Conservation (phyloP, 208 protist genomes). For the Trypanosoma theileri region DNA sequence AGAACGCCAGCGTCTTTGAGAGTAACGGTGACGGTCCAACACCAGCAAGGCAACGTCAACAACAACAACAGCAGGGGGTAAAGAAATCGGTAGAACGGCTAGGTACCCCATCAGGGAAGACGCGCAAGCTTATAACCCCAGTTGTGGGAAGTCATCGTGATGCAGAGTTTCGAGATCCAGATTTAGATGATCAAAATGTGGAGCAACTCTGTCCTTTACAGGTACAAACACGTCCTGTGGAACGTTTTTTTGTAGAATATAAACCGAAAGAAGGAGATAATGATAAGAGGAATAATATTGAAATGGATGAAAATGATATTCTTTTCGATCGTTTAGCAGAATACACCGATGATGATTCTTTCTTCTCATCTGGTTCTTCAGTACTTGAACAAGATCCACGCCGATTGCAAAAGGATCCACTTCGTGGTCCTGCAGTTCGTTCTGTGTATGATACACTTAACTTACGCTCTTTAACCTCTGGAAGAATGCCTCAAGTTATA, state of each 20-base stretch:
- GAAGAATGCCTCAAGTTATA: constrained; percentile 56
- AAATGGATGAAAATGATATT: constrained; percentile 61
- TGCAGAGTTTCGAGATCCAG: neutral
- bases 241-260: constrained; percentile 85
- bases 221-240: constrained; percentile 49
- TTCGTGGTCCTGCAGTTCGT: constrained; percentile 44
- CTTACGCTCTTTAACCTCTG: constrained; percentile 51
- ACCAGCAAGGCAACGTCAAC: neutral
- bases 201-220: constrained; percentile 76
- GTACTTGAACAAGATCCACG: constrained; percentile 64
- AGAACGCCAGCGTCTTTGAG: neutral
- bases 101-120: neutral
- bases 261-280: constrained; percentile 18
- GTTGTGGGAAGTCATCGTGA: neutral
- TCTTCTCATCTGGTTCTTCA: constrained; percentile 71
- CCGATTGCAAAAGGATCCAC: constrained; percentile 48
- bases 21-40: neutral
- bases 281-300: constrained; percentile 14
- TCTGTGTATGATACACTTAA: constrained; percentile 71
- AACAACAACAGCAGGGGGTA: constrained; percentile 19
- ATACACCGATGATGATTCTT: constrained; percentile 92
- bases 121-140: constrained; percentile 5
- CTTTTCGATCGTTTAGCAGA: constrained; percentile 84
- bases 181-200: constrained; percentile 23
- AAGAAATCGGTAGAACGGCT: neutral